phyloP scores from a whole-genome alignment of 371 early-diverging fungal genomes.

The Zopfochytrium polystomum region DNA sequence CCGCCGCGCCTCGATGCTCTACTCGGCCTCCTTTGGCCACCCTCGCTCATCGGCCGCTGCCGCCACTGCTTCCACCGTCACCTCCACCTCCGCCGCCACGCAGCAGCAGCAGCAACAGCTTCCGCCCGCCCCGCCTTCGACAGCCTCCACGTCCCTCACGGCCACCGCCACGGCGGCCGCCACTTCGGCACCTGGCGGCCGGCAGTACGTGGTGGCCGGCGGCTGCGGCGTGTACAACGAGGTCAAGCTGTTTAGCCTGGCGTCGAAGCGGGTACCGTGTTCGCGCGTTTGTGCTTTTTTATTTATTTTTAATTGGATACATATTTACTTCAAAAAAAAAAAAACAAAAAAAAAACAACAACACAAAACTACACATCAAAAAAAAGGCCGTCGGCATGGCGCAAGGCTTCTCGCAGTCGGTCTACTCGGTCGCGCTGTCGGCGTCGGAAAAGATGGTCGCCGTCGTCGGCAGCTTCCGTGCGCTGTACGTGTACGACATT shows the following conservation, averaged over 20 bases:
- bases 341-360: too few relatives aligned
- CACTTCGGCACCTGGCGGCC: not conserved
- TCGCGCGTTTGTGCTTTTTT: slow-evolving; percentile 2
- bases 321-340: too few relatives aligned
- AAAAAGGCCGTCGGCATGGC: slow-evolving; percentile 41
- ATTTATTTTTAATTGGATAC: slow-evolving; percentile 6
- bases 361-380: not conserved
- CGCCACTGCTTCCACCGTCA: too few relatives aligned
- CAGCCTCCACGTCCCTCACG: too few relatives aligned
- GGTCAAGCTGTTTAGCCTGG: slow-evolving; percentile 34
- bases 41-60: too few relatives aligned
- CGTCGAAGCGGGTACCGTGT: slow-evolving; percentile 24
- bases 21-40: slow-evolving; percentile 29
- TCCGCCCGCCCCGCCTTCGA: too few relatives aligned
- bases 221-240: slow-evolving; percentile 35
- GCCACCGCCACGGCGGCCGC: too few relatives aligned
- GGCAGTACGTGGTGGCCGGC: slow-evolving; percentile 37
- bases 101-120: too few relatives aligned
- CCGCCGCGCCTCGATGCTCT: slow-evolving; percentile 20
- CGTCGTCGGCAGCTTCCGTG: slow-evolving; percentile 38
- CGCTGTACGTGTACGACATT: slow-evolving; percentile 39
- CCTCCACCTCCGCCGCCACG: too few relatives aligned
- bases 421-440: slow-evolving; percentile 39
- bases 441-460: slow-evolving; percentile 39
- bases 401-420: slow-evolving; percentile 31